phyloP scores from a whole-genome alignment of 495 filamentous ascomycete species.

The Neurospora sp. region DNA sequence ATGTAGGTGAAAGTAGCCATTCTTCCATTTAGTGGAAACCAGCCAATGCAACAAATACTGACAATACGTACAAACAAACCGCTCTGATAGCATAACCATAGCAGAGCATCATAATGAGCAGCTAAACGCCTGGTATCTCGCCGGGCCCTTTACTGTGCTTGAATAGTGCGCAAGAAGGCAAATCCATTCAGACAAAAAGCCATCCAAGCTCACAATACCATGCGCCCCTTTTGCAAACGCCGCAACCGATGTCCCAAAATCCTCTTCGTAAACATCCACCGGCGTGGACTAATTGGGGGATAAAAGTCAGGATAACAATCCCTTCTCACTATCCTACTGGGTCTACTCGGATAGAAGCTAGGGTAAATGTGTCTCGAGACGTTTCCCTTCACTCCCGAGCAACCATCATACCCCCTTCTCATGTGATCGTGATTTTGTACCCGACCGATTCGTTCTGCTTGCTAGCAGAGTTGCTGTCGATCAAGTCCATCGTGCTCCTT shows the following conservation, averaged over 20 bases:
- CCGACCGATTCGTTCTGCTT: neutral
- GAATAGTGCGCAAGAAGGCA: neutral
- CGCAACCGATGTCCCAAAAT: neutral
- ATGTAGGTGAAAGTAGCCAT: neutral
- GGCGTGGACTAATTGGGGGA: neutral
- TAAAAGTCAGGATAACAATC: neutral
- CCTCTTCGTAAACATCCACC: neutral
- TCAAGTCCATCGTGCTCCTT: neutral
- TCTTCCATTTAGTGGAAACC: neutral
- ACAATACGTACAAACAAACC: neutral
- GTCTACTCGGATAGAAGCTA: neutral
- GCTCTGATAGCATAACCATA: neutral
- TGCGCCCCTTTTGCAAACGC: neutral
- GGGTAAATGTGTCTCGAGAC: neutral
- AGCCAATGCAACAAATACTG: neutral
- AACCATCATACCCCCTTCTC: neutral
- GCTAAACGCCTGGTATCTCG: neutral
- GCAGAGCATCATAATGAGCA: neutral
- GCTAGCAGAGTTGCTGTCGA: neutral
- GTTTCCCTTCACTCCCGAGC: neutral
- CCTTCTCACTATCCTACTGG: neutral
- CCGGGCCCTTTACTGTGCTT: neutral
- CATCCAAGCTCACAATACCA: neutral
- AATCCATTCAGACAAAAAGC: neutral
- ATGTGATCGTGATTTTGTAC: neutral